These are phyloP conservation scores for Udeniomyces megalosporus DNA, from an alignment of 768 basidiomycete species.

Conservation along the genomic window DNA sequence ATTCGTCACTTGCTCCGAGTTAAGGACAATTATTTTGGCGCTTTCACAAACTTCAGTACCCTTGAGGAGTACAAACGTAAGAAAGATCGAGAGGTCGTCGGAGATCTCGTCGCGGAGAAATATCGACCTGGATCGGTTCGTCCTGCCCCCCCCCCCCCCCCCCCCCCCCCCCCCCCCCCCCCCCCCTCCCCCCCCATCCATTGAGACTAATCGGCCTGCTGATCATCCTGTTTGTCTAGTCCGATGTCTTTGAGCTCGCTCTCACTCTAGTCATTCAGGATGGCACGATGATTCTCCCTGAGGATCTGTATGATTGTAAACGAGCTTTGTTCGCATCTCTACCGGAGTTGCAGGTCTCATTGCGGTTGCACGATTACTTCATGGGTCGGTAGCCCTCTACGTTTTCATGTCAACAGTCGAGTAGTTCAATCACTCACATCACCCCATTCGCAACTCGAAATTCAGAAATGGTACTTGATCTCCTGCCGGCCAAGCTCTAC, in stretches of 20 bases:
- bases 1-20: conserved; percentile 74
- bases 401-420: too few species aligned
- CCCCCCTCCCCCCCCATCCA: neutral
- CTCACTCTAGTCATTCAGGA: conserved; percentile 41
- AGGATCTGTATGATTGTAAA: conserved; percentile 30
- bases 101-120: conserved; percentile 65
- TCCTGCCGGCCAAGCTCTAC: conserved; percentile 36
- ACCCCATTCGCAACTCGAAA: too few species aligned
- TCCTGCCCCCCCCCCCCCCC: neutral
- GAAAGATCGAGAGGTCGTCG: conserved; percentile 42
- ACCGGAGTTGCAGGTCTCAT: conserved; percentile 55
- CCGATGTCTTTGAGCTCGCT: conserved; percentile 66
- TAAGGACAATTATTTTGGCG: conserved; percentile 85
- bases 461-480: conserved; percentile 35
- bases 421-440: too few species aligned
- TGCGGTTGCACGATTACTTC: conserved; percentile 68
- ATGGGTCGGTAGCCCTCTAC: conserved; percentile 79
- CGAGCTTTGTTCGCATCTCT: conserved; percentile 38
- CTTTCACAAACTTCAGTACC: conserved; percentile 83
- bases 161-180: neutral
- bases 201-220: neutral
- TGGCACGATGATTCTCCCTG: conserved; percentile 47
- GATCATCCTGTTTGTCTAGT: conserved; percentile 32
- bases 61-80: conserved; percentile 68
- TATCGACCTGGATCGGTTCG: conserved; percentile 63